Conservation (phyloP, 805 yeast species). For the Saturnispora kantuleensis region DNA sequence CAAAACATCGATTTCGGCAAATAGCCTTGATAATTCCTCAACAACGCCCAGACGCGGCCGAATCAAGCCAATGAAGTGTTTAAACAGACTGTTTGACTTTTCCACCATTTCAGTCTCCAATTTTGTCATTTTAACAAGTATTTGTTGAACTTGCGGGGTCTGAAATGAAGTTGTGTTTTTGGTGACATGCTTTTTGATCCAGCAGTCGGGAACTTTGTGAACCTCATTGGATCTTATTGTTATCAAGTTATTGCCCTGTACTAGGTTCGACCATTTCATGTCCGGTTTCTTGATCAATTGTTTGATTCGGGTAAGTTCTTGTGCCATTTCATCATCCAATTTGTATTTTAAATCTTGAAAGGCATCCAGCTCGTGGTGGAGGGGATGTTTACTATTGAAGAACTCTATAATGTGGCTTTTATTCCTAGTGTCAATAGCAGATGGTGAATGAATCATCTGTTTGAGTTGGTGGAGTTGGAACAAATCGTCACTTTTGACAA, state of each 20-base stretch:
- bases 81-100: constrained; percentile 39
- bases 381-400: constrained; percentile 36
- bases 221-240: constrained; percentile 59
- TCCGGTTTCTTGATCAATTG: constrained; percentile 24
- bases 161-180: constrained; percentile 61
- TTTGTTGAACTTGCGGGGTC: constrained; percentile 44
- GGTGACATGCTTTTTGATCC: constrained; percentile 71
- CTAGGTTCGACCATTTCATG: constrained; percentile 8
- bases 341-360: constrained; percentile 33
- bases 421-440: constrained; percentile 41
- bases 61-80: constrained; percentile 31
- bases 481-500: constrained; percentile 11
- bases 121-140: constrained; percentile 48
- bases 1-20: constrained; percentile 58
- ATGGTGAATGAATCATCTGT: constrained; percentile 41
- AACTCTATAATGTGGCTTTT: constrained; percentile 26
- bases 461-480: constrained; percentile 28
- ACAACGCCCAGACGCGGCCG: constrained; percentile 30
- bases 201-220: constrained; percentile 54
- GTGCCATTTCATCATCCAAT: constrained; percentile 38
- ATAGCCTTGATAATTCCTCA: constrained; percentile 33
- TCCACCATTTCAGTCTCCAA: constrained; percentile 44
- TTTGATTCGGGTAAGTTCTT: constrained; percentile 42
- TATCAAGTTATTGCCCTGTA: constrained; percentile 59
- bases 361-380: constrained; percentile 25